Base-by-base conservation (phyloP, 164 flowering plant species). In the Euptelea pleiosperma region DNA sequence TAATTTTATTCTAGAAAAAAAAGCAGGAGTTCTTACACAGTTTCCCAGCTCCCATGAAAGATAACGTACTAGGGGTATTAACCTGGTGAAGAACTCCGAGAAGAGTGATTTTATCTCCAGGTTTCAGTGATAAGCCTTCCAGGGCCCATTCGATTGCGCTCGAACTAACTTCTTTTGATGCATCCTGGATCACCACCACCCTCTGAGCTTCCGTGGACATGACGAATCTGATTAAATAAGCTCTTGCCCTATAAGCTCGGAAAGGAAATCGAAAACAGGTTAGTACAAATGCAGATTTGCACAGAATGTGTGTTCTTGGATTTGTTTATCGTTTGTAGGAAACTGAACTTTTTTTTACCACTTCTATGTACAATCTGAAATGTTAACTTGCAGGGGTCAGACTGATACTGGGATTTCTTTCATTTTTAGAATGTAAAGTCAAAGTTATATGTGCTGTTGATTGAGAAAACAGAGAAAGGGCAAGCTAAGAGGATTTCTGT, bases 141-240 rank as follows among this genome's bases (percentile, higher is more conserved):
- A 71, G 61, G 46, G 64, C 72, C 74, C 73, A 45, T 66, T 48
- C 44, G 45, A 81, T 66, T 49, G 79, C 80, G 33, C 64, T 72
- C 49, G 44, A 70, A 70, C 75, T 70, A 28, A 68, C 60, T 12
- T 79, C 77, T 58, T 71, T 69, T 3, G 82, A 62, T 58, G 82
- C 84, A 52, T 82, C 87, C 74, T 71, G 78, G 68, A 83, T 72
- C 77, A 82, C 79, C 86, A 83, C 75, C 73, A 82, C 84, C 66
- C 70, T 74, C 61, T 75, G 66, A 28, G 15, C 42, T 36, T 40
- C 73, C 45, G 43, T 49, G 19, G 73, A 41, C 73, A 70, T 71
- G 34, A 12, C 52, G 12, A 37, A 9, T 42, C 50, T 29, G 41
- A 44, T 35, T 49, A 21, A 31, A 19, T 58, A 37, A 28, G 55